Evolutionary conservation across 2,329 filamentous ascomycete species (phyloP).

Genomic region (Grosmannia huntii): DNA sequence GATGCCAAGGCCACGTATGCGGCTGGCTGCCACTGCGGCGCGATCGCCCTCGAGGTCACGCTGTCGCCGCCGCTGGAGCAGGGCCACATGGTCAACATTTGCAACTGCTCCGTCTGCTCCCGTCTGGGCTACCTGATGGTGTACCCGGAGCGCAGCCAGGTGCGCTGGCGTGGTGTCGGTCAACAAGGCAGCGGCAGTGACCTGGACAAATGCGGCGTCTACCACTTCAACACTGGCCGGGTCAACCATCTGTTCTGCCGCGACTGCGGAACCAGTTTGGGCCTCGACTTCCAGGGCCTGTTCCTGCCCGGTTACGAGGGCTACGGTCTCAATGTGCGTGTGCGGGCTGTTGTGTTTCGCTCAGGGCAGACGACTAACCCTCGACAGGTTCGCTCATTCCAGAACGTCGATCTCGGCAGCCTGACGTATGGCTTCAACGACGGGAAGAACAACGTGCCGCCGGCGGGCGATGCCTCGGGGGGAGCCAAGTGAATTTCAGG

Average conservation of each 20-base stretch:
- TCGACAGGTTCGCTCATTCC: slow-evolving; percentile 19
- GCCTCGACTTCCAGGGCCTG: slow-evolving; percentile 29
- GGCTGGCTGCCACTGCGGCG: slow-evolving; percentile 40
- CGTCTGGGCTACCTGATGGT: slow-evolving; percentile 39
- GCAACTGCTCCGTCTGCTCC: slow-evolving; percentile 40
- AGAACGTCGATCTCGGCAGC: slow-evolving; percentile 26
- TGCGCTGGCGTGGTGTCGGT: slow-evolving; percentile 20
- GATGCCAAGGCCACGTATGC: slow-evolving; percentile 25
- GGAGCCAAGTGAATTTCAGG: no score
- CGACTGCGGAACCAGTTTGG: slow-evolving; percentile 32
- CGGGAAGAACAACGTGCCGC: slow-evolving; percentile 21
- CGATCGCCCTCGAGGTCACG: slow-evolving; percentile 32
- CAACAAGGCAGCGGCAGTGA: slow-evolving; percentile 17
- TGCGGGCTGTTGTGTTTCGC: slow-evolving; percentile 12
- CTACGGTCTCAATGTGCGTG: slow-evolving; percentile 31
- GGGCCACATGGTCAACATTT: slow-evolving; percentile 28
- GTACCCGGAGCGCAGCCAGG: slow-evolving; percentile 26
- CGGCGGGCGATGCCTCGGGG: slow-evolving; percentile 24
- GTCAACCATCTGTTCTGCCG: slow-evolving; percentile 37
- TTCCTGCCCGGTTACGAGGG: slow-evolving; percentile 14
- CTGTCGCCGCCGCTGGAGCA: slow-evolving; percentile 34
- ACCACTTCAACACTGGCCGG: slow-evolving; percentile 33
- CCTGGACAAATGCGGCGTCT: slow-evolving; percentile 21
- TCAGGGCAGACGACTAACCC: neutral
- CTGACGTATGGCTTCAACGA: slow-evolving; percentile 24